These are phyloP conservation scores for Cytospora paraplurivora DNA, from an alignment of 2,329 filamentous ascomycete genomes.

Conservation along the genomic window DNA sequence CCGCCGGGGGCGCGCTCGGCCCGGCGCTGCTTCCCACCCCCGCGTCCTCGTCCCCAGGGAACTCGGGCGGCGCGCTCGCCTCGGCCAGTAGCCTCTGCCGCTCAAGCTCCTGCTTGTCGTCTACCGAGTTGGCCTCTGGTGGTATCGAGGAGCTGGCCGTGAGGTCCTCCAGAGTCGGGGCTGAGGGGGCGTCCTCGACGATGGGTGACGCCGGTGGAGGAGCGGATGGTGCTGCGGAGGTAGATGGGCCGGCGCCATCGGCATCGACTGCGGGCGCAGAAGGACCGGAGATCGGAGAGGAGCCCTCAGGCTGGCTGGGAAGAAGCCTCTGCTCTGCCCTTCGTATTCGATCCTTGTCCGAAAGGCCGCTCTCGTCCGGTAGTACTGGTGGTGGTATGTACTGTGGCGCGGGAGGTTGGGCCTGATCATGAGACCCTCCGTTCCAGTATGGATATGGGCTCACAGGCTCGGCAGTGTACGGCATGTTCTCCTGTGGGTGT, in stretches of 20 bases:
- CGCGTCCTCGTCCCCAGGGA: conserved; percentile 54
- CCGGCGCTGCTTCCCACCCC: conserved; percentile 33
- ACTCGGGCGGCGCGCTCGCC: conserved; percentile 63
- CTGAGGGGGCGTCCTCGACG: conserved; percentile 36
- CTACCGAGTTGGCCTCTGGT: conserved; percentile 42
- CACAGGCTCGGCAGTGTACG: conserved; percentile 29
- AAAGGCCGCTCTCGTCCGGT: conserved; percentile 61
- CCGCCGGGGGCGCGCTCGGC: conserved; percentile 32
- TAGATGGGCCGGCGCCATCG: conserved; percentile 42
- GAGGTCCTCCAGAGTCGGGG: conserved; percentile 51
- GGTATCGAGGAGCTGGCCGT: conserved; percentile 30
- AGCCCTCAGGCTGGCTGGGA: conserved; percentile 72
- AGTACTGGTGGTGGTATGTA: conserved; percentile 64
- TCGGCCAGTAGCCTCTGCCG: conserved; percentile 63
- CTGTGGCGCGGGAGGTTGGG: conserved; percentile 44
- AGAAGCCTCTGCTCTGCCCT: conserved; percentile 77
- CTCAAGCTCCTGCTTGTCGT: conserved; percentile 82
- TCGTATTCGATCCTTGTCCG: conserved; percentile 80
- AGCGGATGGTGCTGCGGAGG: conserved; percentile 27
- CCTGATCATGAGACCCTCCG: conserved; percentile 35
- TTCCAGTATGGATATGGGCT: conserved; percentile 40
- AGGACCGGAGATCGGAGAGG: conserved; percentile 30
- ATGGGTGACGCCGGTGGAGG: conserved; percentile 6
- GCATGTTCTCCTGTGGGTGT: conserved; percentile 29
- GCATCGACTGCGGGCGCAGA: conserved; percentile 47